Evolutionary conservation across 2,329 filamentous ascomycete species (phyloP).

Genomic region (Scolecobasidium constrictum): DNA sequence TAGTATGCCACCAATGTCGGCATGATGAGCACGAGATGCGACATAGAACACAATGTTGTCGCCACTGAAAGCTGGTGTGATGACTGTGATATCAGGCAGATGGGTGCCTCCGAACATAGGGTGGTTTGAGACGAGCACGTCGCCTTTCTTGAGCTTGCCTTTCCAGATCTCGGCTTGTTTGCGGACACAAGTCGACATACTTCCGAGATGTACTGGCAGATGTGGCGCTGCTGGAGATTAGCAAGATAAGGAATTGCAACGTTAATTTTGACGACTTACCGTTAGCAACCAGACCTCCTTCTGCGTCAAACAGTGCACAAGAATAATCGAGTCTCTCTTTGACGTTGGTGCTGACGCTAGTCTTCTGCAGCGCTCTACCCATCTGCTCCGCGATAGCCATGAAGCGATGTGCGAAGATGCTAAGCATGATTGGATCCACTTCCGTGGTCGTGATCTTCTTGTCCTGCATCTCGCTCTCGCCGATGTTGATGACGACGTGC

Average conservation of each 20-base stretch:
- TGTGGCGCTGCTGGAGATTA: constrained; percentile 47
- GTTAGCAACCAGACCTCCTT: constrained; percentile 67
- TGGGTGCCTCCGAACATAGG: constrained; percentile 78
- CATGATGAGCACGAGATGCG: constrained; percentile 69
- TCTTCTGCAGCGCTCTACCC: constrained; percentile 69
- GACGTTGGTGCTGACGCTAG: constrained; percentile 68
- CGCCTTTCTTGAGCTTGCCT: constrained; percentile 64
- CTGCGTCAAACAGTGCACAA: constrained; percentile 68
- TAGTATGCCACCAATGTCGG: constrained; percentile 74
- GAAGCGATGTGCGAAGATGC: constrained; percentile 71
- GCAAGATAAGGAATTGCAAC: background rate
- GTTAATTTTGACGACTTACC: constrained; percentile 25
- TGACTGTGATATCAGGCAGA: constrained; percentile 70
- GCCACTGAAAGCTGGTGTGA: constrained; percentile 68
- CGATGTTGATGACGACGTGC: constrained; percentile 80
- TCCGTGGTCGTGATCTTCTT: constrained; percentile 40
- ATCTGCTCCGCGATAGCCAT: constrained; percentile 83
- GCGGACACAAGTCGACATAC: constrained; percentile 74
- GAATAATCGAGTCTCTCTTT: constrained; percentile 77
- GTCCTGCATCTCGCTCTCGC: constrained; percentile 42
- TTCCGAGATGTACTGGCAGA: constrained; percentile 69
- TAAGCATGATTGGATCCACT: constrained; percentile 66
- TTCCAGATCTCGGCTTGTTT: constrained; percentile 74
- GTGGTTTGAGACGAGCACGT: constrained; percentile 76
- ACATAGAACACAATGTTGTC: constrained; percentile 73